Conservation (phyloP, 2,329 filamentous ascomycete species). For the Aspergillus pseudoviridinutans region DNA sequence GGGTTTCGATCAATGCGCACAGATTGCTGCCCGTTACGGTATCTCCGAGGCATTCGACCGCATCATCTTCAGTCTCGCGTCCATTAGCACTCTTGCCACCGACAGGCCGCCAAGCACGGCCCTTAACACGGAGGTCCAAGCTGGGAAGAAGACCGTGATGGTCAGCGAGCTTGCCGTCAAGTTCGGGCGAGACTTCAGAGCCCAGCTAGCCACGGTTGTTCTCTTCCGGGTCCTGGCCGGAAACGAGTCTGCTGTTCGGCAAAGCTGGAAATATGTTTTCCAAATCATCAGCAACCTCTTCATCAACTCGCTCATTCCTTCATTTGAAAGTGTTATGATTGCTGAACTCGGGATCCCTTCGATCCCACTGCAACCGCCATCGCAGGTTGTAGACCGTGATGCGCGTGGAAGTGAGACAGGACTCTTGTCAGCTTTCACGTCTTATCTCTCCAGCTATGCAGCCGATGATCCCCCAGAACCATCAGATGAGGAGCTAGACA, state of each 20-base stretch:
- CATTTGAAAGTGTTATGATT: slow-evolving; percentile 66
- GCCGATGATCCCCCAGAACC: slow-evolving; percentile 97
- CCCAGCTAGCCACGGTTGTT: slow-evolving; percentile 90
- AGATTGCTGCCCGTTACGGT: slow-evolving; percentile 80
- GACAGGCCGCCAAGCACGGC: slow-evolving; percentile 73
- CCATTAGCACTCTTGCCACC: slow-evolving; percentile 82
- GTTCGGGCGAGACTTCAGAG: slow-evolving; percentile 88
- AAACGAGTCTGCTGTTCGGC: slow-evolving; percentile 71
- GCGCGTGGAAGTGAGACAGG: slow-evolving; percentile 74
- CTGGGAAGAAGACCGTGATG: slow-evolving; percentile 90
- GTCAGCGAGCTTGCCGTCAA: slow-evolving; percentile 96
- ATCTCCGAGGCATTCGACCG: slow-evolving; percentile 85
- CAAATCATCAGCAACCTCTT: slow-evolving; percentile 95
- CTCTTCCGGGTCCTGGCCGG: slow-evolving; percentile 87
- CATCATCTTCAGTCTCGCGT: slow-evolving; percentile 83
- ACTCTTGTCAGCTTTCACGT: slow-evolving; percentile 89
- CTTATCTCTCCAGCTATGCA: slow-evolving; percentile 97
- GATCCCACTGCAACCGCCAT: slow-evolving; percentile 86
- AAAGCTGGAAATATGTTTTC: slow-evolving; percentile 62
- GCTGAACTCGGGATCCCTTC: slow-evolving; percentile 67
- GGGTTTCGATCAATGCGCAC: slow-evolving; percentile 93
- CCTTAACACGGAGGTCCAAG: slow-evolving; percentile 93
- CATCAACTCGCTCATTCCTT: slow-evolving; percentile 85
- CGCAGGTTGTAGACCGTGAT: slow-evolving; percentile 86
- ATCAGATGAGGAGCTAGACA: slow-evolving; percentile 94